Evolutionary conservation across 2,329 filamentous ascomycete genomes (phyloP).

Genomic region (Colletotrichum echinochloae): DNA sequence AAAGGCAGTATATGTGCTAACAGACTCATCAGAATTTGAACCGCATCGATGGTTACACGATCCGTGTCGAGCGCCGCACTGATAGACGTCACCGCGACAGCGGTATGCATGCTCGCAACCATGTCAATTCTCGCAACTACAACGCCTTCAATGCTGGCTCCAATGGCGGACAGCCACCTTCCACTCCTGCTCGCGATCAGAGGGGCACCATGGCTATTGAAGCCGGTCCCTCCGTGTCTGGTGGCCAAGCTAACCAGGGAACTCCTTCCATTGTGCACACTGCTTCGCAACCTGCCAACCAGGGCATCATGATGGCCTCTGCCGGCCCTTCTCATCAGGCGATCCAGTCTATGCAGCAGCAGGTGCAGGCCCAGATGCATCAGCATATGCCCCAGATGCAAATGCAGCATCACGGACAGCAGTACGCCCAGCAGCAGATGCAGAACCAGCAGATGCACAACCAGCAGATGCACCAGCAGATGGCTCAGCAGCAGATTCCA

Average conservation of each 20-base stretch:
- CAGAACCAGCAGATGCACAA: conserved; percentile 2
- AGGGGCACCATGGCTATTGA: conserved; percentile 30
- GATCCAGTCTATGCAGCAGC: not conserved
- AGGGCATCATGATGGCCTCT: not conserved
- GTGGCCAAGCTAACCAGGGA: conserved; percentile 6
- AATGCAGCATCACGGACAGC: not conserved
- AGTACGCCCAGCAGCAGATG: conserved; percentile 3
- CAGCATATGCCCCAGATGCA: conserved; percentile 12
- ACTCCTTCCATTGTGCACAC: conserved; percentile 17
- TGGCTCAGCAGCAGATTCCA: conserved; percentile 10
- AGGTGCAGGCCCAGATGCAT: not conserved
- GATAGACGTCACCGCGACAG: conserved; percentile 25
- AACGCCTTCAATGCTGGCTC: not conserved
- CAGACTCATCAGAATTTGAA: conserved; percentile 48
- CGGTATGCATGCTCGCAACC: not conserved
- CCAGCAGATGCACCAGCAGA: conserved; percentile 8
- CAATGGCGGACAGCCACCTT: conserved; percentile 15
- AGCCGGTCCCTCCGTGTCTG: conserved; percentile 11
- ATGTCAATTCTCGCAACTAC: not conserved
- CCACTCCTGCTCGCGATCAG: conserved; percentile 30
- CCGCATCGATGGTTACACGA: conserved; percentile 47
- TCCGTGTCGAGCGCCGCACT: conserved; percentile 52
- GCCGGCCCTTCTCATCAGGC: not conserved
- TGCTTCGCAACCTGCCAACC: conserved; percentile 5
- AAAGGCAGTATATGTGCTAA: conserved; percentile 3